Conservation (phyloP, 2,329 filamentous ascomycete genomes). For the Fusarium concolor region DNA sequence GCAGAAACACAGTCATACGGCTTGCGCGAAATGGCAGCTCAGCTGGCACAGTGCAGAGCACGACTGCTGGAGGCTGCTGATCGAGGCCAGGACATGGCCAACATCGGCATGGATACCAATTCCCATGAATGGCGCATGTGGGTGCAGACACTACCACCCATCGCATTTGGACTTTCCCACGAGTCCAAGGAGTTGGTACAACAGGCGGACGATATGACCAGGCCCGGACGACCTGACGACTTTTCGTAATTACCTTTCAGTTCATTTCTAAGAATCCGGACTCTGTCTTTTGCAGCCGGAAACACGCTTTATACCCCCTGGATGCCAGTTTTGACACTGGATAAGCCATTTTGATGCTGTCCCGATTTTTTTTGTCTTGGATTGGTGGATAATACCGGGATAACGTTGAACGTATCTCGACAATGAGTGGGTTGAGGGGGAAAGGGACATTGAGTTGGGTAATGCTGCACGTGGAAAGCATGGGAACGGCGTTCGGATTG, state of each 20-base stretch:
- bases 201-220: slow-evolving; percentile 55
- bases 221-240: slow-evolving; percentile 54
- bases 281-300: slow-evolving; percentile 20
- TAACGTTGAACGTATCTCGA: slow-evolving; percentile 26
- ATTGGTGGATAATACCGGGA: slow-evolving; percentile 26
- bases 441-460: slow-evolving; percentile 40
- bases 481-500: slow-evolving; percentile 45
- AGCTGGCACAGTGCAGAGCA: slow-evolving; percentile 72
- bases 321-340: slow-evolving; percentile 30
- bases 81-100: slow-evolving; percentile 69
- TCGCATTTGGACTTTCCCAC: slow-evolving; percentile 87
- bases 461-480: slow-evolving; percentile 44
- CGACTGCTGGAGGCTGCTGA: slow-evolving; percentile 73
- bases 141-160: slow-evolving; percentile 79
- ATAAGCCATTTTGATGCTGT: slow-evolving; percentile 21
- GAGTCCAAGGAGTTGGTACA: slow-evolving; percentile 79
- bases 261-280: slow-evolving; percentile 25
- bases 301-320: slow-evolving; percentile 40
- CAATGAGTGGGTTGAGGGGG: slow-evolving; percentile 23
- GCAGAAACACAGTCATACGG: slow-evolving; percentile 70
- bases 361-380: slow-evolving; percentile 31
- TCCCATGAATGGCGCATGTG: slow-evolving; percentile 71
- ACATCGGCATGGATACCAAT: slow-evolving; percentile 59
- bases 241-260: slow-evolving; percentile 56
- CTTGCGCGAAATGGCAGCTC: slow-evolving; percentile 63